A percentile compares a stretch with the other conserved stretches of the same genome.
These are phyloP conservation scores for Petunia hybrid DNA, from an alignment of 305 asterid genomes.

Conservation along the genomic window DNA sequence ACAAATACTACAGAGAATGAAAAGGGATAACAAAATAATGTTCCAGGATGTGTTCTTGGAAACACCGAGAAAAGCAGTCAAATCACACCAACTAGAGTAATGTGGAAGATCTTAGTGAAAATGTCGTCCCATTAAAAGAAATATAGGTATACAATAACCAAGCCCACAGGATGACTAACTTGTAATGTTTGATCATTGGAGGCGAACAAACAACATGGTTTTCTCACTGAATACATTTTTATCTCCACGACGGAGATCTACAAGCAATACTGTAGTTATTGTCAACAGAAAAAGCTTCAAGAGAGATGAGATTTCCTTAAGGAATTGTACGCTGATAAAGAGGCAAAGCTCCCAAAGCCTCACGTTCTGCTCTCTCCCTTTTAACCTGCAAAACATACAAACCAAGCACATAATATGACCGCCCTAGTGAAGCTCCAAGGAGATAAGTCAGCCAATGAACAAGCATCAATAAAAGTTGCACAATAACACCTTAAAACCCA, in stretches of 20 bases:
- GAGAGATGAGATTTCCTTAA: slow-evolving; percentile 40
- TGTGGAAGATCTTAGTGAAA: not conserved
- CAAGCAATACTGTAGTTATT: slow-evolving; percentile 28
- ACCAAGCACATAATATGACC: not conserved
- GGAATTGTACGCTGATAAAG: slow-evolving; percentile 86
- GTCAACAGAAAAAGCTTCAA: slow-evolving; percentile 11
- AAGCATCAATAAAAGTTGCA: not conserved
- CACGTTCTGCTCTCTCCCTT: slow-evolving; percentile 82
- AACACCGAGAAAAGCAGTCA: not conserved
- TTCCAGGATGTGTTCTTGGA: not conserved
- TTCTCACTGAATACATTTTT: not conserved
- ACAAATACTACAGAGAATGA: not conserved
- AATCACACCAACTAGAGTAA: not conserved
- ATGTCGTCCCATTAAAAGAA: slow-evolving; percentile 12
- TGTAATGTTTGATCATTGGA: slow-evolving; percentile 5
- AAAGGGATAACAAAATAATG: not conserved
- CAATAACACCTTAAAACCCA: not conserved
- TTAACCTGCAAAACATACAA: slow-evolving; percentile 54
- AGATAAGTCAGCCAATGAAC: not conserved
- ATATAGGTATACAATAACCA: slow-evolving; percentile 17
- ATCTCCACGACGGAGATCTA: slow-evolving; percentile 22
- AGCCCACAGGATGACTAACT: slow-evolving; percentile 29
- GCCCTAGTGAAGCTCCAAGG: not conserved
- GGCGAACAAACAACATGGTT: slow-evolving; percentile 19
- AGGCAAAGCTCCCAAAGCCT: slow-evolving; percentile 79